These are phyloP conservation scores for Clavispora fructus DNA, from an alignment of 805 yeast species.

Conservation along the genomic window DNA sequence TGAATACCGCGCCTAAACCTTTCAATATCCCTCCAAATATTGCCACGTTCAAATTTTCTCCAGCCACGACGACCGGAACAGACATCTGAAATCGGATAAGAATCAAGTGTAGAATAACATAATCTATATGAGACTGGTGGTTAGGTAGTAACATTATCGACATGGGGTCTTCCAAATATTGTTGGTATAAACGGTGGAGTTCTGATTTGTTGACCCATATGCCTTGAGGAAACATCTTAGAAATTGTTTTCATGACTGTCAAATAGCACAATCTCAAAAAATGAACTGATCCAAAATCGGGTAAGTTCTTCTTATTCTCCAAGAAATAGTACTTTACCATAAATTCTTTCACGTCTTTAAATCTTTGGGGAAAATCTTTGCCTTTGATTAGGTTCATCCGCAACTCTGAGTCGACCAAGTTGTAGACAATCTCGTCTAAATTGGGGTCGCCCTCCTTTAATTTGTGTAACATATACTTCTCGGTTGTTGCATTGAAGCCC, in stretches of 20 bases:
- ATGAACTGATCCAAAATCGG: conserved; percentile 21
- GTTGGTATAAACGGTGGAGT: conserved; percentile 22
- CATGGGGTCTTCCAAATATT: conserved; percentile 36
- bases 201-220: conserved; percentile 34
- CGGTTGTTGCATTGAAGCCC: conserved; percentile 23
- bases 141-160: conserved; percentile 50
- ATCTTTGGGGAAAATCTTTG: conserved; percentile 26
- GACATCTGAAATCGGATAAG: conserved; percentile 50
- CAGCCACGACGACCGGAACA: conserved; percentile 56
- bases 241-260: conserved; percentile 30
- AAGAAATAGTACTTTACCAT: conserved; percentile 32
- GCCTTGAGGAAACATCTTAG: conserved; percentile 39
- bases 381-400: conserved; percentile 33
- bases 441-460: conserved; percentile 26
- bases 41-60: conserved; percentile 60
- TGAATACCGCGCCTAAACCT: conserved; percentile 52
- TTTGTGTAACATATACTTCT: conserved; percentile 27
- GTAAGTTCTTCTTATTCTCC: conserved; percentile 35
- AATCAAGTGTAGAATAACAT: conserved; percentile 51
- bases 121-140: conserved; percentile 60
- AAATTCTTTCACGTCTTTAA: conserved; percentile 31
- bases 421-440: conserved; percentile 32
- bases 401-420: conserved; percentile 33
- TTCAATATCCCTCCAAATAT: conserved; percentile 47
- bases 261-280: conserved; percentile 32